These are phyloP conservation scores for Pisolithus sp. DNA, from an alignment of 768 basidiomycete species.

Conservation along the genomic window DNA sequence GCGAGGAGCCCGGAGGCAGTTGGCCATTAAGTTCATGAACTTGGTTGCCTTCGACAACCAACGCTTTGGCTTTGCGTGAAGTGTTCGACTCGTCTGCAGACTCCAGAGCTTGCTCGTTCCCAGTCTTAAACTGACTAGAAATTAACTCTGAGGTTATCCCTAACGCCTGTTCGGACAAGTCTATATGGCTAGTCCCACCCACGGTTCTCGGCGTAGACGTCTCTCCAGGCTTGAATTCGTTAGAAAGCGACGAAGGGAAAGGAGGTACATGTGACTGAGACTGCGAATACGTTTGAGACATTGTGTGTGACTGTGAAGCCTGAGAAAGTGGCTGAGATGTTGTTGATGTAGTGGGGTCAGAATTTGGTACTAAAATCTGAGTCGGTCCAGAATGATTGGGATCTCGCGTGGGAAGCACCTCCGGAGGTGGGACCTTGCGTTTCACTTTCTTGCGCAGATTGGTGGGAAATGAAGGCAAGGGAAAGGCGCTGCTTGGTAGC, in stretches of 20 bases:
- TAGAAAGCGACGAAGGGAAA: conserved; percentile 15
- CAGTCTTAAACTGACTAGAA: background rate
- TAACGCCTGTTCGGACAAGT: background rate
- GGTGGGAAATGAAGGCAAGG: conserved; percentile 3
- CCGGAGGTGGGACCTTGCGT: conserved; percentile 45
- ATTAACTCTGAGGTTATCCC: conserved; percentile 3
- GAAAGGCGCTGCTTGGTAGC: conserved; percentile 9
- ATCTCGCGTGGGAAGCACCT: conserved; percentile 25
- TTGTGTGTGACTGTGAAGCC: conserved; percentile 21
- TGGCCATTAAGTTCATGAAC: background rate
- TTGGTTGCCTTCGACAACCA: background rate
- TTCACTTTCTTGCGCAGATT: conserved; percentile 23
- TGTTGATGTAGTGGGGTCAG: conserved; percentile 41
- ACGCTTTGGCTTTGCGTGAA: background rate
- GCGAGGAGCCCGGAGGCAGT: background rate
- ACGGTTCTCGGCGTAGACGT: conserved; percentile 15
- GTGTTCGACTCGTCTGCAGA: background rate
- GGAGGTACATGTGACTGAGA: conserved; percentile 3
- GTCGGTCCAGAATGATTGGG: conserved; percentile 28
- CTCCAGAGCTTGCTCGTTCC: background rate
- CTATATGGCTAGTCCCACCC: background rate
- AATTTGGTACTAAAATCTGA: conserved; percentile 49
- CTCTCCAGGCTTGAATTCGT: conserved; percentile 14
- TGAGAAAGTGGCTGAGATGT: conserved; percentile 30
- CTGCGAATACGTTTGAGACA: conserved; percentile 17